Base-by-base conservation (phyloP, 768 basidiomycete species). In the Boletus rubropictus region DNA sequence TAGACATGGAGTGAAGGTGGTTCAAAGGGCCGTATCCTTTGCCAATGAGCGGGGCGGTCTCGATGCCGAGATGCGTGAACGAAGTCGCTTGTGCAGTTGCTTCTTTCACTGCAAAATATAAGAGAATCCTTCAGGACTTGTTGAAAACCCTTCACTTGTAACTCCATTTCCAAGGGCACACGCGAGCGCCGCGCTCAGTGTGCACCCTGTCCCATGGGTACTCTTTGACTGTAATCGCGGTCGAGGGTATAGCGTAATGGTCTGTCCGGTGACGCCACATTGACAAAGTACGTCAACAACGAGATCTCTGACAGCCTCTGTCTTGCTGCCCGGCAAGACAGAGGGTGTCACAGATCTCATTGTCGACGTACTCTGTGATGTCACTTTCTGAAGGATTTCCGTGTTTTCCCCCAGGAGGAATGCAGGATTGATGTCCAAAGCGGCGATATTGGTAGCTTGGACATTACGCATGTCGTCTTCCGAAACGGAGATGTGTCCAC, bases 191-290 rank as follows among this genome's bases (percentile, higher is more conserved):
- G 92, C 82, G 38, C 82, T 84, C n/a, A 96, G 71, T 0, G 93
- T 96, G 62, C 92, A 96, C 2, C 92, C 93, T 0, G 93, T 96
- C 1, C 93, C 93, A 60, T 95, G 93, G 0, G 92, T 96, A 54
- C 74, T 89, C 28, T 67, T 75, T 6, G 86, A 81, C 12, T 82
- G 70, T 18, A 90, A 67, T 12, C 78, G 69, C 2, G 85, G 82
- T 7, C 79, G 74, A 17, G 79, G 71, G 50, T 81, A 84, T 15
- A 89, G 42, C 2, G 77, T 77, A 27, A 66, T 66, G 4, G 55
- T 53, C 11, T 67, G 61, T 12, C 27, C 38, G n/a, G 22, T n/a
- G 37, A 60, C 51, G 31, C 46, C 43, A 2, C 46, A 52, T 21
- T 76, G 71, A 45, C 69, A 75, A 3, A 91, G 68, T 1, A 87